Percentiles rank a stretch among this genome's conserved stretches.
Conservation (phyloP, 1,139 yeast genomes). For the Geotrichum klebahnii region DNA sequence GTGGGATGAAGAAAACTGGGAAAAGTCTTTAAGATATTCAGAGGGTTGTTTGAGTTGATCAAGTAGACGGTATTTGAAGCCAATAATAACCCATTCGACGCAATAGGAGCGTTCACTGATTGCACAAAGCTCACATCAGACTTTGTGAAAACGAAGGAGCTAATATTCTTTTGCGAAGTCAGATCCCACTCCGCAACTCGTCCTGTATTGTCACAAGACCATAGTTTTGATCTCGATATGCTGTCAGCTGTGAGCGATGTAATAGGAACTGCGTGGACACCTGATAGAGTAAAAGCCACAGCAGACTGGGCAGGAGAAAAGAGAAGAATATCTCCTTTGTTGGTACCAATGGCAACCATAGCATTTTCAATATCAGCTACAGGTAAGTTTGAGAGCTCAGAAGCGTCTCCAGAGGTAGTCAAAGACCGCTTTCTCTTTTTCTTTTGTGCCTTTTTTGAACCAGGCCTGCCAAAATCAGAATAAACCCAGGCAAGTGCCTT, state of each 20-base stretch:
- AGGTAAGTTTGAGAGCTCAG: not conserved
- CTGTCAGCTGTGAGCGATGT: constrained; percentile 47
- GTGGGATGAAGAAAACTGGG: constrained; percentile 33
- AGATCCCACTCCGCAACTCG: constrained; percentile 62
- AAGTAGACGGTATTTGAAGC: constrained; percentile 64
- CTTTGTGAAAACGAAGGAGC: constrained; percentile 45
- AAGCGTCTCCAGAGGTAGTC: constrained; percentile 16
- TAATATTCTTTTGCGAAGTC: constrained; percentile 42
- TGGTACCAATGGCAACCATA: constrained; percentile 60
- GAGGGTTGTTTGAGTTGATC: constrained; percentile 39
- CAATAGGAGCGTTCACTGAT: constrained; percentile 43
- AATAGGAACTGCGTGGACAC: constrained; percentile 52
- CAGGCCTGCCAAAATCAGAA: constrained; percentile 17
- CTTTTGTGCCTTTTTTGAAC: constrained; percentile 30
- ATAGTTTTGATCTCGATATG: constrained; percentile 31
- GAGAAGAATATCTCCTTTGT: constrained; percentile 59
- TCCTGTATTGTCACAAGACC: constrained; percentile 66
- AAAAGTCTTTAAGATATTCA: constrained; percentile 25
- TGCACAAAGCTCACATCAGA: constrained; percentile 33
- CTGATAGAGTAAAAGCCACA: constrained; percentile 49
- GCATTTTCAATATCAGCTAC: constrained; percentile 15
- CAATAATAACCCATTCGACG: constrained; percentile 42
- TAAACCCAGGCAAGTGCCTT: constrained; percentile 57
- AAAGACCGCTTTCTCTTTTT: constrained; percentile 36
- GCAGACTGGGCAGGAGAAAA: constrained; percentile 66